phyloP scores from a whole-genome alignment of 129 eudicot genomes.

The Apium graveolens region DNA sequence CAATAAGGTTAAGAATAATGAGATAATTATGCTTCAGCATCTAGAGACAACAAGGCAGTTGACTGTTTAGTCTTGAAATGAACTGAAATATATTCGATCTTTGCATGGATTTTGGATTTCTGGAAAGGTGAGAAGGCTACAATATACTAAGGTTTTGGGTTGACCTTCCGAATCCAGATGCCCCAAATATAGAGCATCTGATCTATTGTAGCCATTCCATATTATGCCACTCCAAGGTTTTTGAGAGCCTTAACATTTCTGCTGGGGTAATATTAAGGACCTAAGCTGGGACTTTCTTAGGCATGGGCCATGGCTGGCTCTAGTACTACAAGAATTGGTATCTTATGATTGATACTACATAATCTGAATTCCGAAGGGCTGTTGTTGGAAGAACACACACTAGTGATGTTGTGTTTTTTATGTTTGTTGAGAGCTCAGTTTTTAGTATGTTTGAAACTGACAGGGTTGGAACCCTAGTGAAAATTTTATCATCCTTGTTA shows the following conservation, averaged over 20 bases:
- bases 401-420: conserved; percentile 40
- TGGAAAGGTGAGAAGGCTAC: conserved; percentile 74
- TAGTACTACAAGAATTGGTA: conserved; percentile 50
- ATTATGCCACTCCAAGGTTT: conserved; percentile 29
- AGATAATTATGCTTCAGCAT: conserved; percentile 28
- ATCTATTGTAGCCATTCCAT: conserved; percentile 49
- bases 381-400: conserved; percentile 31
- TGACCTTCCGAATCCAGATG: conserved; percentile 35
- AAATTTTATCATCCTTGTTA: conserved; percentile 44
- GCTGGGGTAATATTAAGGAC: conserved; percentile 35
- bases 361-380: conserved; percentile 22
- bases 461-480: conserved; percentile 33
- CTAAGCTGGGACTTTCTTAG: conserved; percentile 74
- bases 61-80: conserved; percentile 47
- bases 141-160: conserved; percentile 25
- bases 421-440: conserved; percentile 39
- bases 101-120: conserved; percentile 55
- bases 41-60: conserved; percentile 35
- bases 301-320: conserved; percentile 72
- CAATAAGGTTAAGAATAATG: neutral
- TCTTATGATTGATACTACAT: conserved; percentile 27
- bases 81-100: conserved; percentile 49
- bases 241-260: conserved; percentile 23
- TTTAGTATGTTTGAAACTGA: conserved; percentile 30
- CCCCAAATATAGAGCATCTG: conserved; percentile 41